Percentiles rank a stretch among this genome's conserved stretches.
Evolutionary conservation across 2,329 filamentous ascomycete species (phyloP).

Genomic region (Onygenales sp.): DNA sequence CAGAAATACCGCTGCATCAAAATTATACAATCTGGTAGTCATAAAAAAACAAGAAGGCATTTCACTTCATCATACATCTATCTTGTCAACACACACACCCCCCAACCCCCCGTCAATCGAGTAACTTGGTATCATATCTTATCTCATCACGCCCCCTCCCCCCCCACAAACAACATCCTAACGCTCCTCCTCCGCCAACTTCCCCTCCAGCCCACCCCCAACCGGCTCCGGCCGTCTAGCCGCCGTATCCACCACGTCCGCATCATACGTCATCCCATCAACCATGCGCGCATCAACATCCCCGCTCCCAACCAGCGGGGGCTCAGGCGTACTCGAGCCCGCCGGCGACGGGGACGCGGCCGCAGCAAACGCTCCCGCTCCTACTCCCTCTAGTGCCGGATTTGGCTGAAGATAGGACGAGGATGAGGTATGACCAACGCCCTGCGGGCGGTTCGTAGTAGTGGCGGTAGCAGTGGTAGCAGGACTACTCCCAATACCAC

Average conservation of each 20-base stretch:
- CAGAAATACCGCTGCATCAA: no score
- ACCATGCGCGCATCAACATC: conserved; percentile 52
- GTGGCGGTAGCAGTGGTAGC: conserved; percentile 24
- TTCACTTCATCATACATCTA: no score
- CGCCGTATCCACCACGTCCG: conserved; percentile 57
- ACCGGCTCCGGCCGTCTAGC: conserved; percentile 47
- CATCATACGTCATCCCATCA: conserved; percentile 56
- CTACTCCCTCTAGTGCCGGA: conserved; percentile 12
- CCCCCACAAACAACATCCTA: no score
- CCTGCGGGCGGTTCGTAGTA: conserved; percentile 16
- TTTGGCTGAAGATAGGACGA: conserved; percentile 14
- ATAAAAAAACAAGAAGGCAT: no score
- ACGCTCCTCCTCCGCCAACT: no score
- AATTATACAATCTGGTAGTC: no score
- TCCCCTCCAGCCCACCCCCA: conserved; percentile 3
- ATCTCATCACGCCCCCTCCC: no score
- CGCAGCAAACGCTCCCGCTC: no score
- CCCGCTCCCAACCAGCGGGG: conserved; percentile 39
- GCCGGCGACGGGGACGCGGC: conserved; percentile 19
- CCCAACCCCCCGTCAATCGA: no score
- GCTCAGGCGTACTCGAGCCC: conserved; percentile 33
- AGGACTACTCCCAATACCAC: conserved; percentile 30
- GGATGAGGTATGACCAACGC: not conserved
- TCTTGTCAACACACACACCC: no score
- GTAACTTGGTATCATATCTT: no score